These are phyloP conservation scores for Saccharomyces kudriavzevii DNA, from an alignment of 805 yeast genomes.

Conservation along the genomic window DNA sequence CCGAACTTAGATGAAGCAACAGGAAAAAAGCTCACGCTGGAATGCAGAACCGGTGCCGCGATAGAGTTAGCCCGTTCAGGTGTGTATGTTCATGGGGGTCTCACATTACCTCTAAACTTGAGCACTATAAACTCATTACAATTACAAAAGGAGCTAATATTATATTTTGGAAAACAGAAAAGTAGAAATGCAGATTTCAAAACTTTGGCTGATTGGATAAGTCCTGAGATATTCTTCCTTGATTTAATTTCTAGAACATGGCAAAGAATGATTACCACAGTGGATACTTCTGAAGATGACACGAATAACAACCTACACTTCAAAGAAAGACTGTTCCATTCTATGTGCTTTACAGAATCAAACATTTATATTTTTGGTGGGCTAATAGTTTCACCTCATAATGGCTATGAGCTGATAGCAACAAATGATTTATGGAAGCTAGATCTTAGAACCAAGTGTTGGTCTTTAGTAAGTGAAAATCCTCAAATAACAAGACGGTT, in stretches of 20 bases:
- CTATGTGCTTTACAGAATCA: constrained; percentile 44
- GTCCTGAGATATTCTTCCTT: constrained; percentile 55
- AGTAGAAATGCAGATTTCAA: constrained; percentile 17
- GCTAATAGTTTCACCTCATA: constrained; percentile 34
- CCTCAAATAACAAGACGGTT: constrained; percentile 36
- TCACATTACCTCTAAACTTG: constrained; percentile 48
- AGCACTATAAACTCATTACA: constrained; percentile 33
- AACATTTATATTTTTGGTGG: constrained; percentile 64
- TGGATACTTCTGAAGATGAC: not conserved
- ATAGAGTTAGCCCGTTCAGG: constrained; percentile 49
- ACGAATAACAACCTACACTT: constrained; percentile 2
- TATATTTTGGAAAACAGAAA: constrained; percentile 22
- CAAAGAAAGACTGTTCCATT: constrained; percentile 46
- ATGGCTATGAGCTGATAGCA: constrained; percentile 34
- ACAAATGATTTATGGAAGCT: constrained; percentile 68
- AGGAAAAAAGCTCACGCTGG: constrained; percentile 47
- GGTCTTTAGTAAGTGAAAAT: constrained; percentile 44
- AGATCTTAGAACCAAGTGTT: constrained; percentile 41
- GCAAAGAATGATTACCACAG: constrained; percentile 35
- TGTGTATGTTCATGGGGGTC: constrained; percentile 58
- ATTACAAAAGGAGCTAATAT: constrained; percentile 33
- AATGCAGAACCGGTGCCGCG: constrained; percentile 63
- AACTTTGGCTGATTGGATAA: constrained; percentile 35
- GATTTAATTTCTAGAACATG: constrained; percentile 52
- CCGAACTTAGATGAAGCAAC: constrained; percentile 20